Evolutionary conservation across 257 asterid genomes (phyloP), one percentile per base, ranked within the genome.

Genomic region (Gynochthodes officinalis): DNA sequence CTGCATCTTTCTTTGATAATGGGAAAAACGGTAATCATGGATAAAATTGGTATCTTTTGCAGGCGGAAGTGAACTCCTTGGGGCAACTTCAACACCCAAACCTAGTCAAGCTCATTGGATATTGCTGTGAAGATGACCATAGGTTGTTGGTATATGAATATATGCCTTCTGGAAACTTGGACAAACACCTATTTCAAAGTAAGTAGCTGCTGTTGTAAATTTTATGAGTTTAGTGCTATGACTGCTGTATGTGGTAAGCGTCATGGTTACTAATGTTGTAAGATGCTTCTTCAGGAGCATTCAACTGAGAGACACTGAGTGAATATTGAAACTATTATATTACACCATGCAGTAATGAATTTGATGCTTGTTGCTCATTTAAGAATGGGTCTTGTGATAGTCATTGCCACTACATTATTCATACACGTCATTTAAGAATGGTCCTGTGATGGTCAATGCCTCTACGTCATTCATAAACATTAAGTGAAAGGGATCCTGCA

Each of bases 111-210:
- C 80, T 93, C 74, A 89, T 93, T 46, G 97, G 98, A 59, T 91
- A 86, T 74, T 87, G 98, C 92, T 93, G 96, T 30, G 97, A 89
- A 77, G 98, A 83, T 70, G 90, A 88, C 79, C 96, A 91, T 57
- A 82, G 96, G 81, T 83, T 91, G 67, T 72, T 91, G 90, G 98
- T 93, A 49, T 93, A 93, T 50, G 97, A 93, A 83, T 93, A 93
- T 69, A 89, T 93, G 98, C 95, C 92, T 25, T 86, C 95, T 69
- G 98, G 98, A 76, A 91, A 94, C 91, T 79, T 93, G 80, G 97
- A 91, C 84, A 88, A 84, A 78, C 96, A 88, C 80, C 91, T 93
- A 9, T 93, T 91, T 80, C 68, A 84, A 37, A 81, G 98, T 93
- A 77, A 86, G 98, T 87, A 68, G 63, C 67, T 74, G 21, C 42